Conservation (phyloP, 306 rosid species). For the Cyamopsis tetragonoloba region DNA sequence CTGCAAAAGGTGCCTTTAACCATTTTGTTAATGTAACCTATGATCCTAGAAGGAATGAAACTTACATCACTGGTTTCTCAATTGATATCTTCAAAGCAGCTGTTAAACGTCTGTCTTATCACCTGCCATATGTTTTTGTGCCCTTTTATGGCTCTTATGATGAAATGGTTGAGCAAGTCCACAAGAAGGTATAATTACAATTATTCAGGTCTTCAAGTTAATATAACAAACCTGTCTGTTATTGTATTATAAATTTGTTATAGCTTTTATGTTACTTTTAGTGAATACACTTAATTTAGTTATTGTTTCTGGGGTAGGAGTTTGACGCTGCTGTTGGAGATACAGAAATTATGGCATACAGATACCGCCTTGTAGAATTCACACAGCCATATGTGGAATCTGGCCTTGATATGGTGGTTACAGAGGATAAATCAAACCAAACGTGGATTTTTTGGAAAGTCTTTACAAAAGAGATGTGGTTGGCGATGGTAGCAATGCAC, state of each 20-base stretch:
- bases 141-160: neutral
- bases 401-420: conserved; percentile 47
- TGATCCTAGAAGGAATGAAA: conserved; percentile 15
- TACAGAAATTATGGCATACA: conserved; percentile 38
- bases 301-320: conserved; percentile 26
- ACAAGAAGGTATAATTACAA: neutral
- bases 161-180: neutral
- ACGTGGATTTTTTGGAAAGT: conserved; percentile 41
- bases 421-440: conserved; percentile 27
- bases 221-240: neutral
- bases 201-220: neutral
- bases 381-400: conserved; percentile 51
- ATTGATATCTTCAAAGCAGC: conserved; percentile 49
- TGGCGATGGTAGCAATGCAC: conserved; percentile 35
- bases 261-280: neutral
- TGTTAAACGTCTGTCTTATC: conserved; percentile 28
- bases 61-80: conserved; percentile 45
- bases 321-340: conserved; percentile 66
- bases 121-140: conserved; percentile 27
- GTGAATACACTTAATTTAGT: neutral
- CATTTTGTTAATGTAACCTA: conserved; percentile 51
- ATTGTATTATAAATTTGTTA: neutral
- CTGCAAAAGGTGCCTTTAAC: conserved; percentile 34
- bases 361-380: conserved; percentile 42
- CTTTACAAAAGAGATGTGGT: conserved; percentile 53